Conservation (phyloP, 208 protist genomes). For the Tritrichomonas musculus region DNA sequence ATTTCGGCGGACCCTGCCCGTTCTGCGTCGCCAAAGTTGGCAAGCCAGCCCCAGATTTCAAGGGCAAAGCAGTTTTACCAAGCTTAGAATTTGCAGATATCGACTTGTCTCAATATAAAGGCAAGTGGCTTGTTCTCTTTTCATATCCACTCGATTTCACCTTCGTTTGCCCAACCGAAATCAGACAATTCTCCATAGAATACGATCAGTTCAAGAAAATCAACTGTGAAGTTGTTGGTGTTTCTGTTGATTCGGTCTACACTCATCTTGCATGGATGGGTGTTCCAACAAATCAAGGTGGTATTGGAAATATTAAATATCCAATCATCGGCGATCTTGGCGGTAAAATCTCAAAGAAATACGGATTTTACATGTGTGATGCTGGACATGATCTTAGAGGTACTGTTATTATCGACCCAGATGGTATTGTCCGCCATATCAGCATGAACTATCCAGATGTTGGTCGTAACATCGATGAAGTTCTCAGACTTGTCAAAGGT, state of each 20-base stretch:
- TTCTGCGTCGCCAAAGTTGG: no score
- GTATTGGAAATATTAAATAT: conserved; percentile 79
- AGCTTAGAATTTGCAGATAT: neutral
- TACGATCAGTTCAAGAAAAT: neutral
- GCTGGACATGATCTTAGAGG: neutral
- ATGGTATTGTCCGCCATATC: neutral
- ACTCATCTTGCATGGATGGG: conserved; percentile 84
- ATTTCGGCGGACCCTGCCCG: no score
- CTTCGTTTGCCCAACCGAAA: neutral
- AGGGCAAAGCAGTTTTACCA: neutral
- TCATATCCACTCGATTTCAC: neutral
- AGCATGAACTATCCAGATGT: no score
- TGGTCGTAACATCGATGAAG: neutral
- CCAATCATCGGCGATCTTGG: conserved; percentile 84
- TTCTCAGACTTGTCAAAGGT: neutral
- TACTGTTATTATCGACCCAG: neutral
- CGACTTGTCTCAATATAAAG: neutral
- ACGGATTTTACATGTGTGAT: conserved; percentile 72
- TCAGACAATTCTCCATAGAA: neutral
- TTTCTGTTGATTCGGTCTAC: conserved; percentile 51
- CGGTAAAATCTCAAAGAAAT: no score
- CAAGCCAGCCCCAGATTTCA: neutral
- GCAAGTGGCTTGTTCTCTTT: no score
- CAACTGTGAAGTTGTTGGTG: neutral
- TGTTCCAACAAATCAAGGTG: conserved; percentile 81